Percentiles rank a stretch among this genome's conserved stretches.
Evolutionary conservation across 768 basidiomycete genomes (phyloP).

Genomic region (Phlegmacium glaucopus): DNA sequence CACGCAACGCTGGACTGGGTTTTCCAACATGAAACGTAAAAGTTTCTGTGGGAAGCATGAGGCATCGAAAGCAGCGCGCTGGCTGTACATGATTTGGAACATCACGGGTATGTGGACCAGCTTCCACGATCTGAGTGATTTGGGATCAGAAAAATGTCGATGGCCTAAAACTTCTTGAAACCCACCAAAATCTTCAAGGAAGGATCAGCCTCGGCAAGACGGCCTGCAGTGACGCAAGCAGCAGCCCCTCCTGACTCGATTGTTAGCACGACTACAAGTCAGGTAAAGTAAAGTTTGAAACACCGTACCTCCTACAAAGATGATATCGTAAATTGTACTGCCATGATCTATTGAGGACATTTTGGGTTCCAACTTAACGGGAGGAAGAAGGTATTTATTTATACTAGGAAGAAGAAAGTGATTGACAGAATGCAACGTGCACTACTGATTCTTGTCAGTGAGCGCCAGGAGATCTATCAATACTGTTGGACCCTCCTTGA

Average conservation of each 20-base stretch:
- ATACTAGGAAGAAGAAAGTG: too few relatives aligned
- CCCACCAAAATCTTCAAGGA: slow-evolving; percentile 50
- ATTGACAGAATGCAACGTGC: too few relatives aligned
- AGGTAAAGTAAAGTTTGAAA: background rate
- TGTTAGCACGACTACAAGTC: background rate
- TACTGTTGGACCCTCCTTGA: too few relatives aligned
- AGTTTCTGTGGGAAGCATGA: slow-evolving; percentile 33
- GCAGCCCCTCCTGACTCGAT: slow-evolving; percentile 41
- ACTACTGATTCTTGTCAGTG: too few relatives aligned
- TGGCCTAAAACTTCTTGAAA: background rate
- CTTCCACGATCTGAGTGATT: slow-evolving; percentile 46
- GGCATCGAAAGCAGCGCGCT: slow-evolving; percentile 41
- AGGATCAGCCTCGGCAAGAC: slow-evolving; percentile 51
- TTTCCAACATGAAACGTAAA: slow-evolving; percentile 45
- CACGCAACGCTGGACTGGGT: slow-evolving; percentile 39
- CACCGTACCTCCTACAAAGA: slow-evolving; percentile 59
- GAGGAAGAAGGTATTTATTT: too few relatives aligned
- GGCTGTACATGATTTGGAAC: slow-evolving; percentile 49
- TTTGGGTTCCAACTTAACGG: too few relatives aligned
- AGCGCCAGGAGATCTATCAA: background rate
- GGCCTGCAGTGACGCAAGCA: slow-evolving; percentile 53
- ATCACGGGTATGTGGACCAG: slow-evolving; percentile 50
- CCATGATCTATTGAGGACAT: too few relatives aligned
- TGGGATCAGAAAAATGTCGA: background rate
- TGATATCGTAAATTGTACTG: slow-evolving; percentile 35